These are phyloP conservation scores for Termitomyces sp. DNA, from an alignment of 768 basidiomycete genomes.

Conservation along the genomic window DNA sequence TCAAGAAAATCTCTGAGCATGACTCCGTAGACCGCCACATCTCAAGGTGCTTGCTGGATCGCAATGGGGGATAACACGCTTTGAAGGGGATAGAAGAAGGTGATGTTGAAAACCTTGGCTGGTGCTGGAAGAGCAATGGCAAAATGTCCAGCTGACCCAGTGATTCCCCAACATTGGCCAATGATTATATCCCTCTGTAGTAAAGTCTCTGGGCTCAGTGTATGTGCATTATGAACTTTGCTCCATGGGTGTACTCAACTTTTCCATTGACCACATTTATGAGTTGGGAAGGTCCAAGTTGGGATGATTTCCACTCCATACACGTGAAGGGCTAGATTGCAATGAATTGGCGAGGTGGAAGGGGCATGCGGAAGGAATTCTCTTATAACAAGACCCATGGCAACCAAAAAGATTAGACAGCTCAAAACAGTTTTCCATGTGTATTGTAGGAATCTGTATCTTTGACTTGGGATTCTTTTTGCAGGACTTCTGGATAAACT, in stretches of 20 bases:
- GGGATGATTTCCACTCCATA: not conserved
- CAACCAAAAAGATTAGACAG: not conserved
- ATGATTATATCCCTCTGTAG: not conserved
- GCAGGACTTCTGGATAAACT: not conserved
- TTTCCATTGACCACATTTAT: not conserved
- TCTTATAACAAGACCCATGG: not conserved
- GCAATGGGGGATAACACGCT: not conserved
- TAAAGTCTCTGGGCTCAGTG: not conserved
- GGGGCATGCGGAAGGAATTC: not conserved
- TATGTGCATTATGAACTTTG: not conserved
- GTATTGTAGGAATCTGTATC: not conserved
- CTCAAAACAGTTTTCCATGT: not conserved
- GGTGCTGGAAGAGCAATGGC: not conserved
- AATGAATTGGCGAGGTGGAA: not conserved
- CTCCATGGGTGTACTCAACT: not conserved
- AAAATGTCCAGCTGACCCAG: not conserved
- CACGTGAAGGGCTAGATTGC: not conserved
- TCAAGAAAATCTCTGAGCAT: not conserved
- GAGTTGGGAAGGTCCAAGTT: not conserved
- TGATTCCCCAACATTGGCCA: not conserved
- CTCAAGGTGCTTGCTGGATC: not conserved
- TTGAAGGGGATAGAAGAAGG: not conserved
- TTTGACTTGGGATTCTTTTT: not conserved
- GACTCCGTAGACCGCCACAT: not conserved
- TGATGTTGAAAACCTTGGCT: not conserved